Conservation (phyloP, 1,139 yeast species). For the Kodamaea derodonti region DNA sequence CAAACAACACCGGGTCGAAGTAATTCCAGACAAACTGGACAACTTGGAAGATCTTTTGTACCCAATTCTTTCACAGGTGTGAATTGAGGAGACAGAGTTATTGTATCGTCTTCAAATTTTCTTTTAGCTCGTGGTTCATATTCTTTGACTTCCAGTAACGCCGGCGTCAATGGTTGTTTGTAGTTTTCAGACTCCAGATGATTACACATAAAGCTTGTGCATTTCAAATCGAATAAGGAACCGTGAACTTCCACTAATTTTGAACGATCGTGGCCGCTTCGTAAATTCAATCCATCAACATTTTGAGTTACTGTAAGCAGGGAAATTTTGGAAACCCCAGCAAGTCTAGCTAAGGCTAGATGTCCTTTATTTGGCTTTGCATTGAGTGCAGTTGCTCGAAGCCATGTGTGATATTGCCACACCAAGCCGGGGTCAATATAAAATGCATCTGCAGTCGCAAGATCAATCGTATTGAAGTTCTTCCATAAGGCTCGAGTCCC, state of each 20-base stretch:
- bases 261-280: slow-evolving; percentile 57
- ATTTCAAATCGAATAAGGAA: slow-evolving; percentile 62
- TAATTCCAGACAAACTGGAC: slow-evolving; percentile 67
- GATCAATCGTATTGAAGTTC: slow-evolving; percentile 71
- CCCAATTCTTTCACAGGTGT: slow-evolving; percentile 45
- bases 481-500: slow-evolving; percentile 78
- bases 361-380: slow-evolving; percentile 78
- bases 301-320: slow-evolving; percentile 74
- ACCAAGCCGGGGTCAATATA: slow-evolving; percentile 78
- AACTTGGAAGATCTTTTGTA: slow-evolving; percentile 59
- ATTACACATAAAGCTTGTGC: slow-evolving; percentile 74
- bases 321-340: slow-evolving; percentile 28
- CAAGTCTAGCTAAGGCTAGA: slow-evolving; percentile 52
- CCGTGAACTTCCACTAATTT: slow-evolving; percentile 73
- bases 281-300: slow-evolving; percentile 68
- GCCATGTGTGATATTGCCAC: slow-evolving; percentile 81
- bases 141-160: slow-evolving; percentile 41
- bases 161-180: slow-evolving; percentile 60
- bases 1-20: slow-evolving; percentile 88
- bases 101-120: slow-evolving; percentile 10
- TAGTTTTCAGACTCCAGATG: slow-evolving; percentile 51
- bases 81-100: slow-evolving; percentile 39
- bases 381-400: slow-evolving; percentile 59
- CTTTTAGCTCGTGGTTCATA: slow-evolving; percentile 15
- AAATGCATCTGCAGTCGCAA: slow-evolving; percentile 91